Evolutionary conservation across 768 basidiomycete genomes (phyloP), one percentile per base, ranked within the genome.

Genomic region (Xerocomellus amylosporus): DNA sequence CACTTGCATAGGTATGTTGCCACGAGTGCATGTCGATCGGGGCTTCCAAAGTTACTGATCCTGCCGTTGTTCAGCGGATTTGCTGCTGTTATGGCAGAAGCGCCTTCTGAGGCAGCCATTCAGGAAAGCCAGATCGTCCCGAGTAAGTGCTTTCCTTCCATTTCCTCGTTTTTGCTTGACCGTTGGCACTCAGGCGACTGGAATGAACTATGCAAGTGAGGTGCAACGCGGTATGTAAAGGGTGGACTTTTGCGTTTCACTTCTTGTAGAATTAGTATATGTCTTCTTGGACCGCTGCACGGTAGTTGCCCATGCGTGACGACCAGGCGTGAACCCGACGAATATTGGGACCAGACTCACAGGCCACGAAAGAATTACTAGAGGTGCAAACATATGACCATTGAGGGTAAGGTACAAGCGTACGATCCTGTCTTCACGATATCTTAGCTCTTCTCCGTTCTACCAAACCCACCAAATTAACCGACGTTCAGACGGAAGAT

Each of bases 401-500:
- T 60, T 44, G 39, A 33, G 36, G 26, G 12, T 56, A 62, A 50
- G 47, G 43, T 64, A 67, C 33, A 54, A 28, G 53, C 50, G 51
- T n/a, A 24, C 38, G 30, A 50, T 49, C 40, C 19, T 36, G 33
- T 51, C 64, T 60, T 49, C 63, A 63, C 51, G 51, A 49, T 37
- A 61, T 65, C 46, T 58, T 43, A 46, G 53, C 15, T 37, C 53
- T 45, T 13, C 54, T 59, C 53, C 38, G 17, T 40, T 51, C 56
- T 53, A 49, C 34, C 33, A 19, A 39, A 30, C 8, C 17, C 46
- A 59, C 33, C 38, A 36, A 55, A 53, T 62, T 51, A 66, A 60
- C 83, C 87, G 67, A 84, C 81, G 76, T 91, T 91, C 73, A 93
- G 86, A 58, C 91, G 88, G 89, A 97, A 95, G 56, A 95, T 85